These are phyloP conservation scores for Hippophae rhamnoides DNA, from an alignment of 306 rosid species.

Conservation along the genomic window DNA sequence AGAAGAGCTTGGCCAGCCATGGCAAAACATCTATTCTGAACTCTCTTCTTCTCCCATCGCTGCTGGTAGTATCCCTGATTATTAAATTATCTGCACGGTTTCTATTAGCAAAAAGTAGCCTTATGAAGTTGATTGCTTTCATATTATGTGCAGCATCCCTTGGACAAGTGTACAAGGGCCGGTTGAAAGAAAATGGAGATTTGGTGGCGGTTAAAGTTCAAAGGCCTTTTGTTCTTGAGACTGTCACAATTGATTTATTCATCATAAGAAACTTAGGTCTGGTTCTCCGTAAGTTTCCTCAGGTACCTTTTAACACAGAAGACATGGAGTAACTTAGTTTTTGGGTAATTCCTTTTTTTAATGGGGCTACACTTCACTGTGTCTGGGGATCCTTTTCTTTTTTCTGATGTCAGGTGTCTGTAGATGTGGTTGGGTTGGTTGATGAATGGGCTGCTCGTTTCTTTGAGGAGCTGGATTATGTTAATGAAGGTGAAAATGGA, in stretches of 20 bases:
- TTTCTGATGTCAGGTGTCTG: slow-evolving; percentile 50
- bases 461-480: slow-evolving; percentile 92
- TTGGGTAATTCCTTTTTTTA: neutral
- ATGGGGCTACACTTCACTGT: slow-evolving; percentile 15
- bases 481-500: slow-evolving; percentile 96
- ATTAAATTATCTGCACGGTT: slow-evolving; percentile 19
- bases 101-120: slow-evolving; percentile 18
- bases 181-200: slow-evolving; percentile 86
- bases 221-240: slow-evolving; percentile 96
- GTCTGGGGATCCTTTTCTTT: slow-evolving; percentile 12
- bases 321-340: slow-evolving; percentile 15
- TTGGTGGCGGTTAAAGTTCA: slow-evolving; percentile 97
- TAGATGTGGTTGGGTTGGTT: slow-evolving; percentile 94
- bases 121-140: slow-evolving; percentile 15
- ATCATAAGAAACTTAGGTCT: slow-evolving; percentile 83
- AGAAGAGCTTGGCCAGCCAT: slow-evolving; percentile 97
- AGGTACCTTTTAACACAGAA: slow-evolving; percentile 38
- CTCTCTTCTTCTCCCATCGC: slow-evolving; percentile 94
- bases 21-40: slow-evolving; percentile 82
- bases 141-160: slow-evolving; percentile 69
- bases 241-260: slow-evolving; percentile 80
- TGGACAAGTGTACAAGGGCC: slow-evolving; percentile 96
- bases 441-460: slow-evolving; percentile 99
- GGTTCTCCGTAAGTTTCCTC: slow-evolving; percentile 85
- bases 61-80: slow-evolving; percentile 61